Base-by-base conservation (phyloP, 2,329 filamentous ascomycete genomes). In the Aspergillus nomiae region DNA sequence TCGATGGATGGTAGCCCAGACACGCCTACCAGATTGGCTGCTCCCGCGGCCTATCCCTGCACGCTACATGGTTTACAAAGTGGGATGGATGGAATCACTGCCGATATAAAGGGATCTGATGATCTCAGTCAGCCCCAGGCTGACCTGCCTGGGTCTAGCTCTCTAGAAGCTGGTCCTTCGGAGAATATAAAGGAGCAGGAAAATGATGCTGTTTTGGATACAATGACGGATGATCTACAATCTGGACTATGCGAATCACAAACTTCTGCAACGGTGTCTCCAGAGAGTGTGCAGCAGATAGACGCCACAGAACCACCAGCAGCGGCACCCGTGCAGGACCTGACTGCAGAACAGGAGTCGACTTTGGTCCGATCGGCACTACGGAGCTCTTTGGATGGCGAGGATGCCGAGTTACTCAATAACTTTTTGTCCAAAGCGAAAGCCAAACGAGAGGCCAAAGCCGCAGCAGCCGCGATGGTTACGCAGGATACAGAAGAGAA, bases 371-470 rank as follows among this genome's bases (percentile, higher is more conserved):
- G 76, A 61, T 77, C 78, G 36, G 74, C 77, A 50, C 67, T 78
- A 41, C 72, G 72, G 54, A 76, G 76, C 65, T 75, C 74, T 30
- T 66, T 80, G 12, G 76, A 76, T 58, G 76, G 75, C 50, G 76
- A 79, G 14, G 77, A 80, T 67, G 73, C 75, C 10, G 76, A 71
- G 45, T 61, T 80, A n/a, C 69, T 80, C 54, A 77, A 74, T 58
- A 72, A 77, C 57, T 80, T 80, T 65, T 62, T 80, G 30, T 77
- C 75, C n/a, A 77, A 74, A 58, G 78, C 78, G 12, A 73, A 77
- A 64, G 77, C 77, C 21, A 80, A 80, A 63, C 74, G 78, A 34
- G 77, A 72, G 19, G 78, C 77, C 51, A 77, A 77, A 65, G 71
- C 71, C 6, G 68, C 70, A 24, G 66, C 68, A 34, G 51, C 69